phyloP scores from a whole-genome alignment of 352 stramenopile genomes.

The Phytopythium oedochilum region DNA sequence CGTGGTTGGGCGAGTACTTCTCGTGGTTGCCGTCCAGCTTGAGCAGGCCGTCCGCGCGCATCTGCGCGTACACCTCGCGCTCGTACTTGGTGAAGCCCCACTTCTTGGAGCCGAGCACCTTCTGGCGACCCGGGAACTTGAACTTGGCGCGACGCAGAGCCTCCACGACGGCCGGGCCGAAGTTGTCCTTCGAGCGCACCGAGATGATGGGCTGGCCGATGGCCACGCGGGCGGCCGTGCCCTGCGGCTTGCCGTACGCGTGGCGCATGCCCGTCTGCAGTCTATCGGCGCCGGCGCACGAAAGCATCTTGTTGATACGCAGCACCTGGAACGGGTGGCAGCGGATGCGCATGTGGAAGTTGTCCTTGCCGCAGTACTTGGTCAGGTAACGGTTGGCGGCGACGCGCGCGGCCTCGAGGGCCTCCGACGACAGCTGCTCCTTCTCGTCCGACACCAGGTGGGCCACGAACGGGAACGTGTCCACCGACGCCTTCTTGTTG shows the following conservation, averaged over 20 bases:
- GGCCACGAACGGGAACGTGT: conserved; percentile 98
- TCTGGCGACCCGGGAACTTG: conserved; percentile 99
- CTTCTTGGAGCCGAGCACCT: conserved; percentile 99
- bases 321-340: conserved; percentile 99
- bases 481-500: conserved; percentile 97
- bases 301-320: conserved; percentile 99
- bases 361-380: conserved; percentile 98
- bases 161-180: conserved; percentile 93
- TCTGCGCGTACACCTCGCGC: conserved; percentile 96
- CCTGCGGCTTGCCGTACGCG: conserved; percentile 99
- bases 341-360: conserved; percentile 99
- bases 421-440: conserved; percentile 95
- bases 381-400: conserved; percentile 98
- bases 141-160: conserved; percentile 99
- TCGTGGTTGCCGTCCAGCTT: conserved; percentile 96
- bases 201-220: conserved; percentile 99
- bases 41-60: conserved; percentile 94
- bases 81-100: conserved; percentile 99
- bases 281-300: conserved; percentile 98
- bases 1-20: conserved; percentile 94
- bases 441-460: conserved; percentile 96
- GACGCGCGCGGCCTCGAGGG: conserved; percentile 98
- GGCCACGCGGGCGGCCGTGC: conserved; percentile 96
- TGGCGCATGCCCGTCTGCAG: conserved; percentile 98
- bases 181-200: conserved; percentile 96